Conservation (phyloP, 1,284 basidiomycete genomes). For the Sanghuangporus sanghuang region DNA sequence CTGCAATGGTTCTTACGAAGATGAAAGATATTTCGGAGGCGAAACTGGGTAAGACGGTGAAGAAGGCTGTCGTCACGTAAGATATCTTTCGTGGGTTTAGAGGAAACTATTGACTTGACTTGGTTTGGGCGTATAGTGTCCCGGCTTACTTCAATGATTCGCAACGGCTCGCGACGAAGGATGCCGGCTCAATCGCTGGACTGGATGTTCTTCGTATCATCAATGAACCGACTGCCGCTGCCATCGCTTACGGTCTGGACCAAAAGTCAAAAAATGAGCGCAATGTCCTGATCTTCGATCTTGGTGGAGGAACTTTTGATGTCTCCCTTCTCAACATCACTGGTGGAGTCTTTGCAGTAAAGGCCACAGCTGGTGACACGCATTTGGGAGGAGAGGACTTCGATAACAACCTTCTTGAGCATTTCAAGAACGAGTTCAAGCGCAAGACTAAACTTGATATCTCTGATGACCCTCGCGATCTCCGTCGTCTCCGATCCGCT, state of each 20-base stretch:
- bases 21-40: conserved; percentile 99
- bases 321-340: conserved; percentile 96
- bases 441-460: conserved; percentile 97
- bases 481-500: conserved; percentile 91
- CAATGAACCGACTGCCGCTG: conserved; percentile 94
- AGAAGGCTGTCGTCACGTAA: conserved; percentile 92
- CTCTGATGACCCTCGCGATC: conserved; percentile 91
- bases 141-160: conserved; percentile 99
- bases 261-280: conserved; percentile 89
- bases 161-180: conserved; percentile 92
- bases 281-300: conserved; percentile 99
- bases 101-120: not conserved
- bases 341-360: conserved; percentile 95
- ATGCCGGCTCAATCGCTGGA: conserved; percentile 89
- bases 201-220: conserved; percentile 97
- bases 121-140: conserved; percentile 45
- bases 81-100: conserved; percentile 24
- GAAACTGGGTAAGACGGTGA: conserved; percentile 93
- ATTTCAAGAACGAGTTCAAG: conserved; percentile 99
- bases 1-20: conserved; percentile 97
- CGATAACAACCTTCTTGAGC: conserved; percentile 94
- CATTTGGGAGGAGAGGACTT: conserved; percentile 98
- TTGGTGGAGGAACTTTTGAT: conserved; percentile 99
- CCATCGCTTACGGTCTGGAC: conserved; percentile 92
- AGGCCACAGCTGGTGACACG: conserved; percentile 98